Evolutionary conservation across 2,329 filamentous ascomycete species (phyloP), one percentile per base, ranked within the genome.

Genomic region (Fusarium sp.): DNA sequence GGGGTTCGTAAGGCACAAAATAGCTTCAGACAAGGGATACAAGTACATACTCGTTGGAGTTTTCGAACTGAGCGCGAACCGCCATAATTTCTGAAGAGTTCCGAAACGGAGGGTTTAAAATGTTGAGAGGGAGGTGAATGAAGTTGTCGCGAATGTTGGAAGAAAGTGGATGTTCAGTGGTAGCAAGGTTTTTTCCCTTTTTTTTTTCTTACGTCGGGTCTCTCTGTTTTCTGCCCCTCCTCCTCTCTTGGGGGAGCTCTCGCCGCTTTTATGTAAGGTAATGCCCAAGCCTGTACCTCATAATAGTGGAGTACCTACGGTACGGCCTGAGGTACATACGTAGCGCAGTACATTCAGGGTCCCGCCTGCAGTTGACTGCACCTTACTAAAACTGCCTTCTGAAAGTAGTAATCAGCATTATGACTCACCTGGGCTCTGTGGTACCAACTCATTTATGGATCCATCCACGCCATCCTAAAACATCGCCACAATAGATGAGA

Each of bases 11-110:
- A 64, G 40, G 32, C 34, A 57, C 41, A 45, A 16, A 30, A 30
- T 66, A 70, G 61, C 49, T 70, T 63, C 53, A 25, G 9, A 34
- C 14, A 54, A 22, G 13, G 42, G 27, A 40, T n/a, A 47, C 37
- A 49, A 22, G 30, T 22, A 84, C 90, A 79, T 85, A 95, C 92
- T 96, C 93, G 84, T 95, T 95, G 77, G 92, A 95, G 85, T 94
- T 95, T 83, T 96, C 93, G 80, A 96, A 96, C 80, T 94, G 89
- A 74, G 89, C 89, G 78, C 89, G 88, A 62, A 91, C 88, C 78
- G 89, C 88, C 89, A 91, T 91, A 77, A 76, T 84, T 76, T 65
- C 70, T 68, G 65, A 61, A 55, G 46, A 69, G 25, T 55, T 72
- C 24, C 68, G 67, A 29, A 56, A 64, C 13, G 61, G 55, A 29